These are phyloP conservation scores for Suillus variegatus DNA, from an alignment of 768 basidiomycete species.

Conservation along the genomic window DNA sequence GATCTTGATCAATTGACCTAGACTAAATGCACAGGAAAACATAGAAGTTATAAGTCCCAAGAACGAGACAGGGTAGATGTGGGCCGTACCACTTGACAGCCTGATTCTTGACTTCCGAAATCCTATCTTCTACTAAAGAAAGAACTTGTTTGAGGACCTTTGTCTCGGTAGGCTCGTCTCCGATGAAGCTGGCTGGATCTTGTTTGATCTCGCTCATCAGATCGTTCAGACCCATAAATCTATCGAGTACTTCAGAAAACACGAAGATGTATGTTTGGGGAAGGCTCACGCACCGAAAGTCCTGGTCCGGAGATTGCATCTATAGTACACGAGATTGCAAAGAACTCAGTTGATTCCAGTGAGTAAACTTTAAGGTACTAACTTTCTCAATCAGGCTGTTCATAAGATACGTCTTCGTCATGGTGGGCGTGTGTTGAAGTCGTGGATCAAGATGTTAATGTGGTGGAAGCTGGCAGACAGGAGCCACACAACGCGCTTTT, in stretches of 20 bases:
- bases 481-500: slow-evolving; percentile 19
- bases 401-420: slow-evolving; percentile 88
- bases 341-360: slow-evolving; percentile 9
- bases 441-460: background rate
- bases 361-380: slow-evolving; percentile 2
- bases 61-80: background rate
- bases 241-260: slow-evolving; percentile 34
- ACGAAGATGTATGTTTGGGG: slow-evolving; percentile 19
- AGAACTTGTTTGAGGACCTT: slow-evolving; percentile 85
- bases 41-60: slow-evolving; percentile 4
- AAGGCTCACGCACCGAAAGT: slow-evolving; percentile 64
- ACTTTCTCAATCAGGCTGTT: slow-evolving; percentile 85
- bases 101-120: slow-evolving; percentile 97
- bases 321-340: slow-evolving; percentile 28
- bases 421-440: slow-evolving; percentile 34
- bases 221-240: slow-evolving; percentile 97
- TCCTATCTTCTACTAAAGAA: slow-evolving; percentile 87
- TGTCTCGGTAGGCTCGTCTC: slow-evolving; percentile 85
- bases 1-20: slow-evolving; percentile 90
- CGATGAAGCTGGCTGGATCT: slow-evolving; percentile 71
- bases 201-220: slow-evolving; percentile 85
- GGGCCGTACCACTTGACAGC: slow-evolving; percentile 88
- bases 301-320: slow-evolving; percentile 92
- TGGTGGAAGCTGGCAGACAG: slow-evolving; percentile 18
- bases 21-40: slow-evolving; percentile 41